phyloP scores from a whole-genome alignment of 148 eudicot species.

The Talinum fruticosum region DNA sequence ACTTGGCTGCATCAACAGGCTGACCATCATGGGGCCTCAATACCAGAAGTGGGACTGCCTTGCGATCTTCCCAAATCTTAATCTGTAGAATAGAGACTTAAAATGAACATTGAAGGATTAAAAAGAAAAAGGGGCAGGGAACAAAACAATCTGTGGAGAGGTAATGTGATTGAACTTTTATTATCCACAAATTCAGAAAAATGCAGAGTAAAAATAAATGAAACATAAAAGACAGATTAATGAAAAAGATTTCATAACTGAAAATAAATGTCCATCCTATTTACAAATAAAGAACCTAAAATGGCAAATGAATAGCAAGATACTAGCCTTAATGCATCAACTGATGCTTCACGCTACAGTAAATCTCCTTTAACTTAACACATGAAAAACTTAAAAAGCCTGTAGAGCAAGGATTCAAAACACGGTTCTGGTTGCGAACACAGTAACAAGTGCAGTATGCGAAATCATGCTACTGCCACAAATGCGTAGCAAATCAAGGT shows the following conservation, averaged over 20 bases:
- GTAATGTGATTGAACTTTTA: not conserved
- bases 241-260: not conserved
- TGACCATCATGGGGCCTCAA: slow-evolving; percentile 88
- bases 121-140: not conserved
- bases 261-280: no score
- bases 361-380: not conserved
- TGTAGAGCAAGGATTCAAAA: no score
- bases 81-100: slow-evolving; percentile 43
- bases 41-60: slow-evolving; percentile 62
- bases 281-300: no score
- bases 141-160: not conserved
- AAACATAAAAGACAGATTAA: no score
- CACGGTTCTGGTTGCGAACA: no score
- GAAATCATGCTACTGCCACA: no score
- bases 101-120: not conserved
- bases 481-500: no score
- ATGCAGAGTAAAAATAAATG: not conserved
- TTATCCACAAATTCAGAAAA: not conserved
- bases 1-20: slow-evolving; percentile 85
- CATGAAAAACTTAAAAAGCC: no score
- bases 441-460: no score
- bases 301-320: no score
- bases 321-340: not conserved
- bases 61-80: slow-evolving; percentile 96
- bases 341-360: not conserved